Evolutionary conservation across 768 basidiomycete genomes (phyloP).

Genomic region (Lactarius indigo): DNA sequence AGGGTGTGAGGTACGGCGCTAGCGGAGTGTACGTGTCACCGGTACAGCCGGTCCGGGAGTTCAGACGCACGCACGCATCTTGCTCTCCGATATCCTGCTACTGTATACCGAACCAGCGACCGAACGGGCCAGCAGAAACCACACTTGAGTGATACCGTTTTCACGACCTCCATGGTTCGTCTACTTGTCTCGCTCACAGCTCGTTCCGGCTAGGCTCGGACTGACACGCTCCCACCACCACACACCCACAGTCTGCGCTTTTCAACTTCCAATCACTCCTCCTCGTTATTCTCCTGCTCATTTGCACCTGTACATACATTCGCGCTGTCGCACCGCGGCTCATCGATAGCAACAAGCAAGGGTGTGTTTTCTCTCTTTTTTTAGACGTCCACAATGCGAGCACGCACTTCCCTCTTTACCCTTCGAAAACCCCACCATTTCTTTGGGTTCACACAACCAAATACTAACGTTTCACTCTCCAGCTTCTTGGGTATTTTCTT

Average conservation of each 20-base stretch:
- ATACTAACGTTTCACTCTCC: not conserved
- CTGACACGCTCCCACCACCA: not conserved
- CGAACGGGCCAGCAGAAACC: not conserved
- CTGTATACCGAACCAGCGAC: not conserved
- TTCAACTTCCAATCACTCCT: conserved; percentile 98
- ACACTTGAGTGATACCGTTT: not conserved
- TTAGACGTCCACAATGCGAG: not conserved
- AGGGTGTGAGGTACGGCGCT: too few species aligned
- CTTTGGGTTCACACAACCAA: not conserved
- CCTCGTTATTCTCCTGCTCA: conserved; percentile 86
- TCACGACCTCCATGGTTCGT: conserved; percentile 1
- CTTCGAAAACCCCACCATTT: not conserved
- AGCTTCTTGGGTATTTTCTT: conserved; percentile 92
- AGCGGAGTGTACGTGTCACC: too few species aligned
- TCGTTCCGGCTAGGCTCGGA: not conserved
- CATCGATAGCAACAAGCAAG: conserved; percentile 91
- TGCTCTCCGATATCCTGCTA: too few species aligned
- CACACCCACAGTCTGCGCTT: conserved; percentile 67
- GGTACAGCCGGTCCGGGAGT: too few species aligned
- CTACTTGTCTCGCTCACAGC: not conserved
- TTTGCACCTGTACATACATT: conserved; percentile 97
- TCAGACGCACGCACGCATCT: too few species aligned
- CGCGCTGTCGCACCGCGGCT: conserved; percentile 86
- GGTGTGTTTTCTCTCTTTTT: conserved; percentile 48
- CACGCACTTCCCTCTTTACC: not conserved